Percentiles rank a stretch among this genome's conserved stretches.
Evolutionary conservation across 164 flowering plant genomes (phyloP).

Genomic region (Santalum album): DNA sequence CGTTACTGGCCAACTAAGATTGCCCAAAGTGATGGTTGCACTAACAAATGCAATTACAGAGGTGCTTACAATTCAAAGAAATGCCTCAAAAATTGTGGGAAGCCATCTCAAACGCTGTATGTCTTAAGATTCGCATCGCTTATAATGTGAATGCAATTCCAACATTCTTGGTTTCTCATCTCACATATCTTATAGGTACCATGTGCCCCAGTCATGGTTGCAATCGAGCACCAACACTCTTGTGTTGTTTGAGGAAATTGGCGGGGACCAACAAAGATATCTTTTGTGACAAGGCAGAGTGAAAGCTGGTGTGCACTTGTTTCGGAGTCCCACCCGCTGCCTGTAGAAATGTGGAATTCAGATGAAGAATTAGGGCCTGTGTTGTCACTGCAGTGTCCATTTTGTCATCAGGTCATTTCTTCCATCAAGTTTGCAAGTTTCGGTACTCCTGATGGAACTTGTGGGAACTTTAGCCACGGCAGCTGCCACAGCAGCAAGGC

Average conservation of each 20-base stretch:
- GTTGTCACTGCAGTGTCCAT: conserved; percentile 60
- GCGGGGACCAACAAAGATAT: conserved; percentile 76
- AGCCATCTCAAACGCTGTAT: conserved; percentile 75
- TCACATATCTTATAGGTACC: conserved; percentile 47
- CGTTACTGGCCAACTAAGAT: conserved; percentile 78
- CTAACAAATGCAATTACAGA: conserved; percentile 58
- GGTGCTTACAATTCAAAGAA: conserved; percentile 54
- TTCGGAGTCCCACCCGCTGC: conserved; percentile 67
- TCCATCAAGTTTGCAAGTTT: conserved; percentile 85
- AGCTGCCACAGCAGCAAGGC: conserved; percentile 55
- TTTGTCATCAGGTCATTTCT: conserved; percentile 58
- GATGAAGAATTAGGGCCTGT: conserved; percentile 33
- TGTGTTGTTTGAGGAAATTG: conserved; percentile 82
- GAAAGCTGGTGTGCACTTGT: conserved; percentile 56
- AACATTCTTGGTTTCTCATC: conserved; percentile 4
- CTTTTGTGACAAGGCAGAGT: conserved; percentile 40
- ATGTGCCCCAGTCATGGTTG: conserved; percentile 84
- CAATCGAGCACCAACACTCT: conserved; percentile 58
- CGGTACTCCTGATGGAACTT: conserved; percentile 75
- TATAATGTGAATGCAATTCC: background rate
- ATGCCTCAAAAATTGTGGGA: conserved; percentile 80
- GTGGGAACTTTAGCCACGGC: conserved; percentile 75
- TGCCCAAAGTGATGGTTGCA: conserved; percentile 56
- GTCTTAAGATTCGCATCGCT: conserved; percentile 9
- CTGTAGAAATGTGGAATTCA: conserved; percentile 59